Conservation (phyloP, 176 grass and related monocot species). For the Triticum urartu region DNA sequence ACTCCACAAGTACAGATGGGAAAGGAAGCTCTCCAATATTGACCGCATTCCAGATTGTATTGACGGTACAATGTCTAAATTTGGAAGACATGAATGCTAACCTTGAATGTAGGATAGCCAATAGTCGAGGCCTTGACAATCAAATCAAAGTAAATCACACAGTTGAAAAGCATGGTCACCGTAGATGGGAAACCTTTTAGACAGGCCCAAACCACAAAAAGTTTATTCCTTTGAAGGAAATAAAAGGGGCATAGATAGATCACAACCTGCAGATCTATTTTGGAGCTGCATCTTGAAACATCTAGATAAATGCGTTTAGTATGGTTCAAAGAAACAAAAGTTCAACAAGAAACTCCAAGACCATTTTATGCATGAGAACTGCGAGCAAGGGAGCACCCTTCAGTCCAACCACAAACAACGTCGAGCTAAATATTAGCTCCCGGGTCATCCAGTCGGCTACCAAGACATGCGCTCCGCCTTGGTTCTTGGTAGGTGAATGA, state of each 20-base stretch:
- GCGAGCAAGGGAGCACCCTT: slow-evolving; percentile 80
- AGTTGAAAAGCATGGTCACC: background rate
- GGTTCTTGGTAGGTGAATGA: slow-evolving; percentile 56
- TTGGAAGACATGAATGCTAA: background rate
- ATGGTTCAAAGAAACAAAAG: background rate
- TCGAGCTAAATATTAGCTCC: slow-evolving; percentile 70
- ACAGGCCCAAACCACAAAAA: background rate
- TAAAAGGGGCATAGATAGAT: background rate
- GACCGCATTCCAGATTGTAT: background rate
- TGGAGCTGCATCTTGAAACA: background rate
- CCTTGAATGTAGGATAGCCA: background rate
- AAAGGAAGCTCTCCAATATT: background rate
- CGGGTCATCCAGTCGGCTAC: slow-evolving; percentile 77
- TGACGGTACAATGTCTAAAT: background rate
- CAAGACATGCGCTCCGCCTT: slow-evolving; percentile 30
- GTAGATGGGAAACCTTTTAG: background rate
- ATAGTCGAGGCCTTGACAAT: background rate
- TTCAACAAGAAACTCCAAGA: background rate
- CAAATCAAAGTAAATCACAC: background rate
- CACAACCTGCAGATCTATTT: background rate
- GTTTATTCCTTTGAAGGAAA: background rate
- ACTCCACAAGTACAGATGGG: background rate
- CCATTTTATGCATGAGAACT: slow-evolving; percentile 31
- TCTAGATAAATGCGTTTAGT: background rate
- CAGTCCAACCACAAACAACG: slow-evolving; percentile 79